Evolutionary conservation across 2,329 filamentous ascomycete genomes (phyloP).

Genomic region (Cercospora nicotianae): DNA sequence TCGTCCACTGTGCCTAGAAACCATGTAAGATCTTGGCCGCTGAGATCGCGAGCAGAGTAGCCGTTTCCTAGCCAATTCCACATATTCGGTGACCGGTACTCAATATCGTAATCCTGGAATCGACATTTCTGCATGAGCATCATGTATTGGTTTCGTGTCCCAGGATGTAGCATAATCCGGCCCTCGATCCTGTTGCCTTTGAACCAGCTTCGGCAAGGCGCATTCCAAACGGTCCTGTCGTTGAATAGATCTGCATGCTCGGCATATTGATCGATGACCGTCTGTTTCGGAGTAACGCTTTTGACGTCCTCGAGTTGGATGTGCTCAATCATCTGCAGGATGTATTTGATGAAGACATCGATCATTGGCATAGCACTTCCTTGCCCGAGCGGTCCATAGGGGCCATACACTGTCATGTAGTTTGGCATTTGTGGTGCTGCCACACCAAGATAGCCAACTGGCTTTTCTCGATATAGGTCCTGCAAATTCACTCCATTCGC

Average conservation of each 20-base stretch:
- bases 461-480: conserved; percentile 33
- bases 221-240: conserved; percentile 33
- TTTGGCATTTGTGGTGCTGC: conserved; percentile 37
- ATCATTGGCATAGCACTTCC: conserved; percentile 19
- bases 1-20: conserved; percentile 5
- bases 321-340: conserved; percentile 29
- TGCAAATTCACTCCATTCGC: conserved; percentile 35
- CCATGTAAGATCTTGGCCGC: conserved; percentile 9
- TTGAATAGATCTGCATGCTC: conserved; percentile 47
- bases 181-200: conserved; percentile 29
- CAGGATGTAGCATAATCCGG: conserved; percentile 28
- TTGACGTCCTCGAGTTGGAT: conserved; percentile 21
- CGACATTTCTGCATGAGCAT: conserved; percentile 40
- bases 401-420: conserved; percentile 26
- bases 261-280: conserved; percentile 30
- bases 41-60: conserved; percentile 14
- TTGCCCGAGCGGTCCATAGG: conserved; percentile 29
- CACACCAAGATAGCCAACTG: conserved; percentile 33
- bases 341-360: conserved; percentile 41
- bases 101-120: conserved; percentile 51
- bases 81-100: conserved; percentile 46
- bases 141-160: conserved; percentile 31
- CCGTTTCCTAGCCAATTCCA: conserved; percentile 53
- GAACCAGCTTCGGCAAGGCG: conserved; percentile 19
- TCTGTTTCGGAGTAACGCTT: conserved; percentile 28